These are phyloP conservation scores for Pichia eremophila DNA, from an alignment of 805 yeast genomes.

Conservation along the genomic window DNA sequence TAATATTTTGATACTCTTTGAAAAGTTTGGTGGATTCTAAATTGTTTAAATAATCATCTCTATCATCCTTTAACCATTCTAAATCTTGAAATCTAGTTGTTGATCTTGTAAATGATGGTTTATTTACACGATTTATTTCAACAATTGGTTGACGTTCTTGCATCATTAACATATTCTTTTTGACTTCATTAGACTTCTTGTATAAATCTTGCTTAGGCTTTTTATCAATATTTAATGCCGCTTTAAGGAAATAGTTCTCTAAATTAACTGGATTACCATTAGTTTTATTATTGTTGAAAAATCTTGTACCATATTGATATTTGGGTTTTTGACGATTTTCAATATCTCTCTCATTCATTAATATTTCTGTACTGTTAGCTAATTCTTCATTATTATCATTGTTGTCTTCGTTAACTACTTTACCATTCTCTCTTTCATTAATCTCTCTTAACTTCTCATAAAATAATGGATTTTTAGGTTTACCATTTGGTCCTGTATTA, in stretches of 20 bases:
- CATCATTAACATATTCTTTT: not conserved
- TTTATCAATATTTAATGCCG: not conserved
- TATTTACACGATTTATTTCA: not conserved
- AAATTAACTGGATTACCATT: not conserved
- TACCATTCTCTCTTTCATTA: not conserved
- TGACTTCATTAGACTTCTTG: not conserved
- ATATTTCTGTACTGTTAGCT: not conserved
- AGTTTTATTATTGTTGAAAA: conserved; percentile 8
- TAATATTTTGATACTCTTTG: conserved; percentile 34
- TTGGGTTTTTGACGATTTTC: not conserved
- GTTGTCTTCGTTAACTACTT: not conserved
- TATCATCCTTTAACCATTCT: conserved; percentile 25
- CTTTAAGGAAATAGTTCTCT: conserved; percentile 14
- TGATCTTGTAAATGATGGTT: conserved; percentile 14
- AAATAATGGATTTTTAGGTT: conserved; percentile 1
- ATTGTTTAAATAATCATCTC: conserved; percentile 23
- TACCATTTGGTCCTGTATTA: not conserved
- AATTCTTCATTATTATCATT: not conserved
- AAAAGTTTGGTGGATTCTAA: conserved; percentile 25
- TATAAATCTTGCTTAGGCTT: conserved; percentile 2
- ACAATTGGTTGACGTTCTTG: not conserved
- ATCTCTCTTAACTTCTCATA: not conserved
- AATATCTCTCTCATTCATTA: no score
- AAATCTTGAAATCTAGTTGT: conserved; percentile 21
- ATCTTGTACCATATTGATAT: conserved; percentile 22